Conservation (phyloP, 495 filamentous ascomycete genomes). For the Aspergillus nanangensis region DNA sequence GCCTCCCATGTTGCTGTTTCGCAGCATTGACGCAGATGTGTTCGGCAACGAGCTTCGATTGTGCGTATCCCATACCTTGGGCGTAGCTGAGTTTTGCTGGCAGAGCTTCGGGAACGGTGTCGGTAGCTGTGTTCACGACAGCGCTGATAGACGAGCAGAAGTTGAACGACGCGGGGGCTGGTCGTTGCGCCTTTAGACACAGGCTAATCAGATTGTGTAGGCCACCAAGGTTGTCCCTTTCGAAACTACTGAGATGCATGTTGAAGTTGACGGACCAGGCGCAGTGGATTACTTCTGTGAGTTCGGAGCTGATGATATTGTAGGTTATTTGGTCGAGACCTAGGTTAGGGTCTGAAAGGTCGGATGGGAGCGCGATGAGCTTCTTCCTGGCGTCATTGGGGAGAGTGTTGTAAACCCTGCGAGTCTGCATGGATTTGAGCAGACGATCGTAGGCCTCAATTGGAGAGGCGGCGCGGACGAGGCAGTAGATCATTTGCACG, state of each 20-base stretch:
- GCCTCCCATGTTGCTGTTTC: constrained; percentile 18
- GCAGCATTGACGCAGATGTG: constrained; percentile 38
- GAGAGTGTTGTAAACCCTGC: constrained; percentile 20
- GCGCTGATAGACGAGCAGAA: constrained; percentile 61
- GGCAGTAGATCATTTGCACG: constrained; percentile 47
- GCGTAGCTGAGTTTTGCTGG: constrained; percentile 44
- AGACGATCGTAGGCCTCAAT: constrained; percentile 46
- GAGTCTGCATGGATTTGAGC: constrained; percentile 38
- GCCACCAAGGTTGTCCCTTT: constrained; percentile 49
- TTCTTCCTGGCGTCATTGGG: constrained; percentile 21
- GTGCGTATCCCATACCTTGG: constrained; percentile 54
- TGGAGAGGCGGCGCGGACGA: constrained; percentile 47
- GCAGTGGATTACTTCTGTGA: constrained; percentile 55
- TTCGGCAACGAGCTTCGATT: constrained; percentile 62
- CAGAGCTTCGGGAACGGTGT: constrained; percentile 43
- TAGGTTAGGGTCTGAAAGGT: constrained; percentile 34
- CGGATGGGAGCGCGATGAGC: constrained; percentile 34
- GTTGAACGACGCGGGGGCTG: constrained; percentile 33
- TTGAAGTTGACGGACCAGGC: constrained; percentile 75
- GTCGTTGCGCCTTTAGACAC: constrained; percentile 31
- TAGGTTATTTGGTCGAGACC: constrained; percentile 38
- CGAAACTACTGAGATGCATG: constrained; percentile 54
- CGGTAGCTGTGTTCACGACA: constrained; percentile 25
- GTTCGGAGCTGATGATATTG: constrained; percentile 29
- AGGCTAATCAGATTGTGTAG: constrained; percentile 52